Percentiles rank a stretch among this genome's conserved stretches.
These are phyloP conservation scores for Fusarium zealandicum DNA, from an alignment of 2,329 filamentous ascomycete species.

Conservation along the genomic window DNA sequence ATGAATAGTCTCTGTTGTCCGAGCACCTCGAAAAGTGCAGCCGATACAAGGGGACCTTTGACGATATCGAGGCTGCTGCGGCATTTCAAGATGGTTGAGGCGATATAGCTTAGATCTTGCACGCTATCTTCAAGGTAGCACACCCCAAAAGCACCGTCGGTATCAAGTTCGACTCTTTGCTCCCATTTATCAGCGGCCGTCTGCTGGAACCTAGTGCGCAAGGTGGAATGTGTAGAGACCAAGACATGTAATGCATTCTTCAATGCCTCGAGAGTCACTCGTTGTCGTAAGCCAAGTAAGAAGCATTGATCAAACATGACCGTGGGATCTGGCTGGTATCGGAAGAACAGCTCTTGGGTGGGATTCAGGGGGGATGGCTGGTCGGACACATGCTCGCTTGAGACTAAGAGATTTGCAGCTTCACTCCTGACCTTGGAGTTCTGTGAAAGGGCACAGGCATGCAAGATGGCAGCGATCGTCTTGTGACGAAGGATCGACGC, in stretches of 20 bases:
- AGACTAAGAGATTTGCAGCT: no score
- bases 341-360: conserved; percentile 5
- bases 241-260: not conserved
- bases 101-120: not conserved
- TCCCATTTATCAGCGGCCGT: not conserved
- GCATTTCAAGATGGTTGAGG: not conserved
- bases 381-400: not conserved
- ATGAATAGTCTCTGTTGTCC: not conserved
- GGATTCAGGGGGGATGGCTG: not conserved
- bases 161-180: not conserved
- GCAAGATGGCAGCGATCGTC: conserved; percentile 5
- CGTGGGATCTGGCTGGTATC: not conserved
- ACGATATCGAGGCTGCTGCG: not conserved
- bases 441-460: not conserved
- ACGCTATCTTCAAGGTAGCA: not conserved
- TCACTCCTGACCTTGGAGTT: no score
- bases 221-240: not conserved
- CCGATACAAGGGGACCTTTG: not conserved
- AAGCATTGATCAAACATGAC: conserved; percentile 6
- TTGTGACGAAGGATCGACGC: conserved; percentile 15
- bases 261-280: not conserved
- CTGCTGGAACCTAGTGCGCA: not conserved
- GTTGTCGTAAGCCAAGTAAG: not conserved
- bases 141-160: no score
- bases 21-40: not conserved